Percentiles rank a stretch among this genome's conserved stretches.
phyloP scores from a whole-genome alignment of 75 land plant species.

The Pinus taeda region DNA sequence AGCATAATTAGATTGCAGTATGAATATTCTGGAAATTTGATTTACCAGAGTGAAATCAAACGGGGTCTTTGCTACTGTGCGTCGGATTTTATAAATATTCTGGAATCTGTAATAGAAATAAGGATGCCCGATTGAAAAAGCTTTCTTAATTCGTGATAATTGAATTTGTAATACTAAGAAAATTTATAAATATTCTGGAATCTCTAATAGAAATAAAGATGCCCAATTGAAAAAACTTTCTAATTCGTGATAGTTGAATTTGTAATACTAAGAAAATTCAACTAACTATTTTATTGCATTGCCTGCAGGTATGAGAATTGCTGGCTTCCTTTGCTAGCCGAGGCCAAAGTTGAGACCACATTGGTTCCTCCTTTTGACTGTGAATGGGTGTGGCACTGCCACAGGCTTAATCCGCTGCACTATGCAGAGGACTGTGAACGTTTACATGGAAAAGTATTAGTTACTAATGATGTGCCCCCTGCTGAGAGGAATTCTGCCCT shows the following conservation, averaged over 20 bases:
- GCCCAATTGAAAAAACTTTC: background rate
- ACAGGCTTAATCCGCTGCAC: slow-evolving; percentile 36
- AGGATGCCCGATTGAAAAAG: no score
- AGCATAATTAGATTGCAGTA: no score
- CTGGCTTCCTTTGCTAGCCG: slow-evolving; percentile 25
- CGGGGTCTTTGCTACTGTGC: no score
- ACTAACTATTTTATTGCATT: no score
- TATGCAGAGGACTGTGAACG: slow-evolving; percentile 18
- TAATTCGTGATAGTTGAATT: background rate
- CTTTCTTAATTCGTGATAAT: no score
- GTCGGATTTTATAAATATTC: no score
- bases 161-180: no score
- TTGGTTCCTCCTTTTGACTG: slow-evolving; percentile 36
- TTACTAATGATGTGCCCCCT: background rate
- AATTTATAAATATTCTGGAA: no score
- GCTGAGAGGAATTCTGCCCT: background rate
- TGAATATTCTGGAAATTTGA: no score
- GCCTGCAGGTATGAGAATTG: slow-evolving; percentile 21
- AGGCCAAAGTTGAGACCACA: background rate
- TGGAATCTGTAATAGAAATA: no score
- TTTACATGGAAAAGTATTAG: slow-evolving; percentile 15
- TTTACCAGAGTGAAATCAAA: no score
- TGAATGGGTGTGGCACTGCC: slow-evolving; percentile 49
- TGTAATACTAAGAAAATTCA: background rate
- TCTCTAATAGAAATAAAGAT: no score